Base-by-base conservation (phyloP, 2,329 filamentous ascomycete species). In the Trichoderma brevicompactum region DNA sequence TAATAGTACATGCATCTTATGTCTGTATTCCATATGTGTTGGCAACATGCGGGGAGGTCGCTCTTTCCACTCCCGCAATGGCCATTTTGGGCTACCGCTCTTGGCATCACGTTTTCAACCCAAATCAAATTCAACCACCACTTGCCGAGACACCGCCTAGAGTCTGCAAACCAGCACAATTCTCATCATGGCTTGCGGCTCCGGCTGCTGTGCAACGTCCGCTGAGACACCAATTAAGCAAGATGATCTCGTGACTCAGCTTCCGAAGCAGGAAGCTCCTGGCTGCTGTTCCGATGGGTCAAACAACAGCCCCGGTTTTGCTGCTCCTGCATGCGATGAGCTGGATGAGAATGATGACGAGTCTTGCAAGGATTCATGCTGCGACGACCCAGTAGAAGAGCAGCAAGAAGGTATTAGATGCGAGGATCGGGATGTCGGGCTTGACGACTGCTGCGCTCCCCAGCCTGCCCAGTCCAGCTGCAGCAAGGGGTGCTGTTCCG, bases 111-210 rank as follows among this genome's bases (percentile, higher is more conserved):
- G 36, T n/a, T 10, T 10, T 7, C 3, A 7, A 55, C 19, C 17
- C 1, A 7, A 38, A 0, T 5, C 19, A 28, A 43, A 4, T 7
- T 38, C 19, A 28, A 55, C 48, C 36, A 55, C 38, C 43, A 46
- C 19, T 17, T 4, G 41, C 17, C 41, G 7, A 17, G 10, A 7
- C 10, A 15, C 23, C 38, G 23, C 41, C 52, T 23, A 32, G 19
- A 40, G 36, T n/a, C 36, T 9, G 10, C 36, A 34, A 50, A 50
- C 5, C 8, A 13, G 10, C 38, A 2, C 13, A 7, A 12, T 17
- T 3, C 23, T 8, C 38, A 28, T 32, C 52, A 55, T 55, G 52
- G 52, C 52, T n/a, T 55, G 52, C 52, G 52, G 52, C 38, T 55
- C 52, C 13, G 7, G 36, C 52, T 55, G 52, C 52, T 55, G 52